Conservation (phyloP, 805 yeast species). For the Pichia thaimueangensis region DNA sequence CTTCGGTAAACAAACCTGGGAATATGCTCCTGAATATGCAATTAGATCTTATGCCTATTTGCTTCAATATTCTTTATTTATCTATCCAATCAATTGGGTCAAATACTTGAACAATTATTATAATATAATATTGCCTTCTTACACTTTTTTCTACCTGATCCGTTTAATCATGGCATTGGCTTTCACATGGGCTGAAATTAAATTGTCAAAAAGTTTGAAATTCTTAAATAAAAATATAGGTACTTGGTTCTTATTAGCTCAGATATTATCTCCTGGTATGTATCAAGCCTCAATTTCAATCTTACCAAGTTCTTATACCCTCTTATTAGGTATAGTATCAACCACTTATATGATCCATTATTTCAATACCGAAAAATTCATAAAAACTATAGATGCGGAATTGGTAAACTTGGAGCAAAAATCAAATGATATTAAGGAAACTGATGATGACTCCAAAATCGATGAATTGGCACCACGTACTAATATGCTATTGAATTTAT, state of each 20-base stretch:
- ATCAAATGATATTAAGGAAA: slow-evolving; percentile 11
- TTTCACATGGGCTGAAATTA: slow-evolving; percentile 46
- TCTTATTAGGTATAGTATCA: slow-evolving; percentile 45
- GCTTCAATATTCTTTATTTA: slow-evolving; percentile 36
- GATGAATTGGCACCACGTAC: slow-evolving; percentile 14
- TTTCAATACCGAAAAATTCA: slow-evolving; percentile 24
- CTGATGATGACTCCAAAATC: slow-evolving; percentile 13
- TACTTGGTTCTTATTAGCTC: slow-evolving; percentile 56
- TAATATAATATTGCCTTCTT: slow-evolving; percentile 9
- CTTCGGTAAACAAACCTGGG: slow-evolving; percentile 95
- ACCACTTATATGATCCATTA: slow-evolving; percentile 33
- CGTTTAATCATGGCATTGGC: slow-evolving; percentile 38
- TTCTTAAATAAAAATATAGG: slow-evolving; percentile 37
- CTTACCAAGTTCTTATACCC: slow-evolving; percentile 75
- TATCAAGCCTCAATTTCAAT: slow-evolving; percentile 83
- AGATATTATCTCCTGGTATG: slow-evolving; percentile 70
- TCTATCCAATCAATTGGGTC: slow-evolving; percentile 20
- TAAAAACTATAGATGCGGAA: slow-evolving; percentile 14
- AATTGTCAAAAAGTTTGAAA: slow-evolving; percentile 38
- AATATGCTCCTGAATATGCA: slow-evolving; percentile 84
- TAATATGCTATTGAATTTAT: slow-evolving; percentile 10
- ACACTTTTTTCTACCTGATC: slow-evolving; percentile 44
- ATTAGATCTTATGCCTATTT: slow-evolving; percentile 82
- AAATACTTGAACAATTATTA: neutral
- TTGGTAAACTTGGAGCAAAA: slow-evolving; percentile 15